Percentiles rank a stretch among this genome's conserved stretches.
phyloP scores from a whole-genome alignment of 495 filamentous ascomycete genomes.

The Neurospora sp. region DNA sequence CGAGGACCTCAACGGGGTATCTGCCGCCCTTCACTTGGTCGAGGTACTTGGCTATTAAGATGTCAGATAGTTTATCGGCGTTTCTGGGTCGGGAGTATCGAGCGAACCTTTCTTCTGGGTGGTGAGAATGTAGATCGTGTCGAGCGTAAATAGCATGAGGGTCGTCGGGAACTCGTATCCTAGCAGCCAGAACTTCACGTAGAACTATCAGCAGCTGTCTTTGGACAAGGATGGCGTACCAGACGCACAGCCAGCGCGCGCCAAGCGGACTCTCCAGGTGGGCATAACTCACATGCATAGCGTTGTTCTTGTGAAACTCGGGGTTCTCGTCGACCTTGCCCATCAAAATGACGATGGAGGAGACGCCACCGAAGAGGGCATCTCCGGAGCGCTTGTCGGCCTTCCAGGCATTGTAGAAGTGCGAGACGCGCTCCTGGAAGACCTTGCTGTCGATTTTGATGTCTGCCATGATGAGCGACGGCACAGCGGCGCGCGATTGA shows the following conservation, averaged over 20 bases:
- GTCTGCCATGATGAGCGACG: slow-evolving; percentile 42
- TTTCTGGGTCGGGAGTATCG: neutral
- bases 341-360: slow-evolving; percentile 80
- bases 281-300: slow-evolving; percentile 67
- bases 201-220: slow-evolving; percentile 14
- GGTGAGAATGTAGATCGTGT: slow-evolving; percentile 80
- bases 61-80: slow-evolving; percentile 12
- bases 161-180: slow-evolving; percentile 98
- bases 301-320: slow-evolving; percentile 85
- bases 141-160: slow-evolving; percentile 80
- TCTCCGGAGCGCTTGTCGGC: slow-evolving; percentile 78
- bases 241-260: neutral
- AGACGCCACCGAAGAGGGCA: slow-evolving; percentile 70
- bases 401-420: slow-evolving; percentile 87
- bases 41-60: slow-evolving; percentile 69
- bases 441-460: slow-evolving; percentile 83
- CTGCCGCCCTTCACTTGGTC: slow-evolving; percentile 88
- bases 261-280: neutral
- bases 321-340: slow-evolving; percentile 85
- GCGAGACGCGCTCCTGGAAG: slow-evolving; percentile 86
- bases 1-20: slow-evolving; percentile 77
- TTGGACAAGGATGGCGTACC: neutral
- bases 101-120: slow-evolving; percentile 87
- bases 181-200: slow-evolving; percentile 82
- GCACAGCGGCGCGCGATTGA: slow-evolving; percentile 15